phyloP scores from a whole-genome alignment of 1,284 basidiomycete species.

The Pholiota adiposa region DNA sequence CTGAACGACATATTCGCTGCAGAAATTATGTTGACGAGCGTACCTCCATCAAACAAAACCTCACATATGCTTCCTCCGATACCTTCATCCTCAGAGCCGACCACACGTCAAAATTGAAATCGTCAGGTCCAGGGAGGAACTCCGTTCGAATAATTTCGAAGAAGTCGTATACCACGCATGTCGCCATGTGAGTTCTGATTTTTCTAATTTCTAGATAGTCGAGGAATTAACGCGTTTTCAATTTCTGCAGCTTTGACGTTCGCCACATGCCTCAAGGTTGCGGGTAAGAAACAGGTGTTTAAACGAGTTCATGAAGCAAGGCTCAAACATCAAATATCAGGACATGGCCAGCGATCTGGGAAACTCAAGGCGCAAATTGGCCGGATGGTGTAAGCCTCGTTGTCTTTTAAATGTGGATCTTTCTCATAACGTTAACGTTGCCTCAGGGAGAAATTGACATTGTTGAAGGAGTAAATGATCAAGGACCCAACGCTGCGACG shows the following conservation, averaged over 20 bases:
- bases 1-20: not conserved
- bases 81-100: slow-evolving; percentile 50
- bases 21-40: slow-evolving; percentile 45
- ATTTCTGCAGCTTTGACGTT: slow-evolving; percentile 37
- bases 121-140: slow-evolving; percentile 50
- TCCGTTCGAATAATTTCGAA: slow-evolving; percentile 52
- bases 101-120: slow-evolving; percentile 43
- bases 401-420: not conserved
- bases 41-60: slow-evolving; percentile 37
- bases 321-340: slow-evolving; percentile 21
- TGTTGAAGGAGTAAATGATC: slow-evolving; percentile 58
- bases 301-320: not conserved
- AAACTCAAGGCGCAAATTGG: slow-evolving; percentile 41
- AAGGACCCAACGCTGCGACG: slow-evolving; percentile 51
- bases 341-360: slow-evolving; percentile 62
- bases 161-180: slow-evolving; percentile 47
- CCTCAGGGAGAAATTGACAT: slow-evolving; percentile 48
- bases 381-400: slow-evolving; percentile 36
- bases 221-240: not conserved
- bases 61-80: slow-evolving; percentile 38
- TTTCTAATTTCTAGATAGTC: not conserved
- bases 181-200: slow-evolving; percentile 45
- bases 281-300: slow-evolving; percentile 33
- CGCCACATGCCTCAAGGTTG: slow-evolving; percentile 47
- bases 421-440: slow-evolving; percentile 23